phyloP scores from a whole-genome alignment of 345 rosid species.

The Trapa bicornis region DNA sequence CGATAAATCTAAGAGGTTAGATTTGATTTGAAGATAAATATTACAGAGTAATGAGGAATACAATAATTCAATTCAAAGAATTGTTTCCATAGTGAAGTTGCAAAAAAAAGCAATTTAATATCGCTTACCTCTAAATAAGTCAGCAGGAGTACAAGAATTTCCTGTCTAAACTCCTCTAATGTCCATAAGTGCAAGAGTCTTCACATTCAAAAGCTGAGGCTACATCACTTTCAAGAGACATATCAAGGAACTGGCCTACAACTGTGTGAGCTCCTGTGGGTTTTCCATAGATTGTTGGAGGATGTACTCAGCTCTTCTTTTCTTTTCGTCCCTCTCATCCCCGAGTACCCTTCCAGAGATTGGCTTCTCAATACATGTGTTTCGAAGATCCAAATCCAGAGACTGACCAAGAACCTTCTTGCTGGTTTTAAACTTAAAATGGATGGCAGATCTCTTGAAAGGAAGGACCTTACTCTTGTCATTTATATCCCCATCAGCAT shows the following conservation, averaged over 20 bases:
- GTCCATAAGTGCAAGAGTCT: constrained; percentile 3
- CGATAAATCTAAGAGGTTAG: not conserved
- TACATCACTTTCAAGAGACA: constrained; percentile 4
- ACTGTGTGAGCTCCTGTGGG: constrained; percentile 77
- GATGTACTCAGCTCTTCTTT: constrained; percentile 88
- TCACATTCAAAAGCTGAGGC: not conserved
- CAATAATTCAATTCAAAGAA: constrained; percentile 11
- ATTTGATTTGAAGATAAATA: constrained; percentile 1
- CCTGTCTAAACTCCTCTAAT: constrained; percentile 12
- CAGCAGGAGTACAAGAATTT: constrained; percentile 13
- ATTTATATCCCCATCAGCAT: constrained; percentile 23
- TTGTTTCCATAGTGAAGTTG: constrained; percentile 7
- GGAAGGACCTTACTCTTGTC: constrained; percentile 39
- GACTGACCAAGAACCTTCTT: constrained; percentile 58
- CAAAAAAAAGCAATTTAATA: constrained; percentile 3
- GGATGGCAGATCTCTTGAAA: constrained; percentile 37
- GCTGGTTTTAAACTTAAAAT: constrained; percentile 46
- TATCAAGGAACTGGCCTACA: constrained; percentile 22
- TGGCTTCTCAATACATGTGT: constrained; percentile 32
- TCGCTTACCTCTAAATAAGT: constrained; percentile 12
- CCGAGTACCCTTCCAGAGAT: constrained; percentile 33
- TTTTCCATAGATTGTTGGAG: constrained; percentile 78
- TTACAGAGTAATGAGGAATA: not conserved
- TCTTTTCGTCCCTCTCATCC: constrained; percentile 90
- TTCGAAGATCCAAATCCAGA: constrained; percentile 44